Conservation (phyloP, 257 asterid genomes). For the Capsicum rhomboideum region DNA sequence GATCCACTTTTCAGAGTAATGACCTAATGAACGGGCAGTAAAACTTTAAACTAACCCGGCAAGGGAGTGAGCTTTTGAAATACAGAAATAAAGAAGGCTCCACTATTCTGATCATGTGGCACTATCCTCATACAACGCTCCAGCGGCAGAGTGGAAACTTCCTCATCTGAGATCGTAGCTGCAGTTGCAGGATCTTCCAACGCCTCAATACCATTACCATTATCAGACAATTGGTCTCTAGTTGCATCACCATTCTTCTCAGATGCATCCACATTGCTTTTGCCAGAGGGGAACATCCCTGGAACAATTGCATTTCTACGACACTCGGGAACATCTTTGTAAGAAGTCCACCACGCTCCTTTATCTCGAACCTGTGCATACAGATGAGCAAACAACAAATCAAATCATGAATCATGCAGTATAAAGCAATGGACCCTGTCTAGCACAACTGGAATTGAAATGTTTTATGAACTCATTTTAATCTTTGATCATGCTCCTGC, state of each 20-base stretch:
- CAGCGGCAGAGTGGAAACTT: conserved; percentile 66
- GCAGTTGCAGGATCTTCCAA: conserved; percentile 28
- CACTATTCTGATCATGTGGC: conserved; percentile 97
- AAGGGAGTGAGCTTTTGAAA: conserved; percentile 56
- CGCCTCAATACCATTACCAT: conserved; percentile 13
- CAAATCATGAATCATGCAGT: not conserved
- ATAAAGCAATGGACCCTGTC: not conserved
- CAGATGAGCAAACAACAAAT: conserved; percentile 6
- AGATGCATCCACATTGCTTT: conserved; percentile 34
- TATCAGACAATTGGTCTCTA: conserved; percentile 17
- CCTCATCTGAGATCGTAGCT: conserved; percentile 36
- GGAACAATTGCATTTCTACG: conserved; percentile 56
- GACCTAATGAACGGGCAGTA: not conserved
- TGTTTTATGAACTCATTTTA: not conserved
- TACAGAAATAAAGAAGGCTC: conserved; percentile 95
- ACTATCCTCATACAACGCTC: conserved; percentile 98
- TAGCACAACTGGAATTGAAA: not conserved
- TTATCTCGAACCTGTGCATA: conserved; percentile 71
- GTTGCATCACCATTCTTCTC: conserved; percentile 29
- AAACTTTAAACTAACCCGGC: conserved; percentile 38
- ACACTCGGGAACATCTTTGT: conserved; percentile 50
- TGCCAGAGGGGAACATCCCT: conserved; percentile 96
- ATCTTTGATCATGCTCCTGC: not conserved
- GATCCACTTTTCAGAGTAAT: not conserved
- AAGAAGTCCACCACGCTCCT: conserved; percentile 70